phyloP scores from a whole-genome alignment of 306 rosid genomes.

The Begonia loranthoides region DNA sequence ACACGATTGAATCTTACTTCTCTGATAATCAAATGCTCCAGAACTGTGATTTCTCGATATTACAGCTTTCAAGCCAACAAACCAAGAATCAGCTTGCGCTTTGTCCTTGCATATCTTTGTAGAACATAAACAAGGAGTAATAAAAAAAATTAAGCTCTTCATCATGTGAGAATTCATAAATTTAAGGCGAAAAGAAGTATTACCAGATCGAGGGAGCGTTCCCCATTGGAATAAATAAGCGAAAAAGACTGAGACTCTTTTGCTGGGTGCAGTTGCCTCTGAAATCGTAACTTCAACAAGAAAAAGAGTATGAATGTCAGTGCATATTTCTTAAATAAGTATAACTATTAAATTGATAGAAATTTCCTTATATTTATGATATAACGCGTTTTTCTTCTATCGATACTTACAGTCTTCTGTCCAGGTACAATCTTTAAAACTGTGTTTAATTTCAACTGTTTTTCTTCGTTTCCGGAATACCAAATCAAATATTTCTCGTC shows the following conservation, averaged over 20 bases:
- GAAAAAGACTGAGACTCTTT: conserved; percentile 66
- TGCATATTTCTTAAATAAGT: conserved; percentile 9
- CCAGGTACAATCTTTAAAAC: conserved; percentile 53
- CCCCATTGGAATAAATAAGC: conserved; percentile 50
- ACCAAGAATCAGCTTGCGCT: conserved; percentile 70
- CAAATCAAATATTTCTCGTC: conserved; percentile 74
- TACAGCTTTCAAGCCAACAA: conserved; percentile 58
- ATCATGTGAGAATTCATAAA: too few relatives aligned
- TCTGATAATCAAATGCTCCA: conserved; percentile 28
- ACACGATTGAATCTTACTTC: conserved; percentile 70
- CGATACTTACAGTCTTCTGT: conserved; percentile 41
- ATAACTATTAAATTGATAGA: conserved; percentile 1
- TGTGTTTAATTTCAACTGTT: conserved; percentile 50
- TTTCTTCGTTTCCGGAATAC: conserved; percentile 69
- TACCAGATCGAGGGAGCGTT: conserved; percentile 79
- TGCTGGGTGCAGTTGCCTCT: conserved; percentile 40
- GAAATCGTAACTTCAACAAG: conserved; percentile 43
- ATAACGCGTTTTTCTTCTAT: conserved; percentile 6
- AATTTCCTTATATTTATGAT: neutral
- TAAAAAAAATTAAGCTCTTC: conserved; percentile 6
- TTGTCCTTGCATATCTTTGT: conserved; percentile 72
- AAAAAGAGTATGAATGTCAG: conserved; percentile 13
- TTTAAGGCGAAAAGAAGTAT: neutral
- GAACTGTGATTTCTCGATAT: conserved; percentile 39
- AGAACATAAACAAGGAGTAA: neutral